Percentiles rank a stretch among this genome's conserved stretches.
phyloP scores from a whole-genome alignment of 257 asterid genomes.

The Solanum etuberosum region DNA sequence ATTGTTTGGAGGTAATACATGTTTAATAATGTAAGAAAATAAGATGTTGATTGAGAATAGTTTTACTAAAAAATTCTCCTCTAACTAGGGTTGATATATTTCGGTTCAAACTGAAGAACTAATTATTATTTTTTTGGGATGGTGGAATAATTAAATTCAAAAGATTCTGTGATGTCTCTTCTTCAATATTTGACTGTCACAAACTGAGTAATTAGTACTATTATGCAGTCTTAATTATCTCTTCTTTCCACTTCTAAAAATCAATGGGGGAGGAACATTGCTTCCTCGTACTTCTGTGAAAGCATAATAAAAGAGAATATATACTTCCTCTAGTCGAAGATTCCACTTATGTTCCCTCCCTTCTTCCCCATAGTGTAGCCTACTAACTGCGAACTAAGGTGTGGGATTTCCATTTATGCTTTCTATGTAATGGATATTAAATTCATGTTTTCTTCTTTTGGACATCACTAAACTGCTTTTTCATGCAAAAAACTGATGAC shows the following conservation, averaged over 20 bases:
- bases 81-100: too few species aligned
- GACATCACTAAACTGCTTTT: background rate
- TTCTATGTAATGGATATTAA: background rate
- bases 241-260: background rate
- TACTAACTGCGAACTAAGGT: background rate
- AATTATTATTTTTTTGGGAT: background rate
- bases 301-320: background rate
- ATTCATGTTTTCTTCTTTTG: background rate
- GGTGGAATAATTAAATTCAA: background rate
- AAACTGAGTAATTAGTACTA: background rate
- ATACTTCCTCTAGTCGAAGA: background rate
- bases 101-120: too few species aligned
- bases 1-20: too few species aligned
- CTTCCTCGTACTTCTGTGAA: background rate
- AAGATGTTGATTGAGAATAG: too few species aligned
- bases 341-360: background rate
- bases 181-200: background rate
- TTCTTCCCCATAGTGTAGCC: background rate
- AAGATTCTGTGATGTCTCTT: background rate
- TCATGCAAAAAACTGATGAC: slow-evolving; percentile 1
- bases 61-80: too few species aligned
- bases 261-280: background rate
- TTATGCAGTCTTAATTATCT: background rate
- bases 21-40: too few species aligned
- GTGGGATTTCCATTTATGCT: background rate